Conservation (phyloP, 345 rosid species). For the Syzygium jambos region DNA sequence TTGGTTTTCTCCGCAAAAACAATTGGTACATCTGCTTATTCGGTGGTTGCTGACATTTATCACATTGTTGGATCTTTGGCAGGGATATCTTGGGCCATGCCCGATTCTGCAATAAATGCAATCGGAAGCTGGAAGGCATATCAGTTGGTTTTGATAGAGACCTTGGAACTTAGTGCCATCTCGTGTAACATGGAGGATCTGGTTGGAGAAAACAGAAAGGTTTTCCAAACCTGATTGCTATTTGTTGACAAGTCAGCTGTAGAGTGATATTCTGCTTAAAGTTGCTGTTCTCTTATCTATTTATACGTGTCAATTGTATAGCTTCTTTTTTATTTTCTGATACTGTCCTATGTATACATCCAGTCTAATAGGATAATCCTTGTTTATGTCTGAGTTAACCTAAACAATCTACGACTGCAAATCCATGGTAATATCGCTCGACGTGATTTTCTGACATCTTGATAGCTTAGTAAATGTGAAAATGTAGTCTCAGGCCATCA, state of each 20-base stretch:
- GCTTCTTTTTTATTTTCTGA: background rate
- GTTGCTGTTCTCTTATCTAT: background rate
- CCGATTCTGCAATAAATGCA: background rate
- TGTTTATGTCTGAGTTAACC: background rate
- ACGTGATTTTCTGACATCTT: background rate
- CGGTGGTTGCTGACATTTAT: background rate
- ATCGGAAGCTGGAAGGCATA: background rate
- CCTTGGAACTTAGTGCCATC: background rate
- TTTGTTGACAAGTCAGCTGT: background rate
- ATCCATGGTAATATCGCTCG: background rate
- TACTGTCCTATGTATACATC: background rate
- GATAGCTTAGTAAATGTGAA: background rate
- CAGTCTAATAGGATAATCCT: background rate
- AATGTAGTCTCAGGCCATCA: background rate
- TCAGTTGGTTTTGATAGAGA: background rate
- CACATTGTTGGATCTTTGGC: background rate
- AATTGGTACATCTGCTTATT: background rate
- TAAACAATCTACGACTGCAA: background rate
- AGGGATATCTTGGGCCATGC: background rate
- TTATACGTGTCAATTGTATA: background rate
- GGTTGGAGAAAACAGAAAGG: background rate
- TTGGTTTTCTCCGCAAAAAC: background rate
- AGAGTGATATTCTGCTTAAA: background rate
- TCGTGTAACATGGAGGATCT: background rate
- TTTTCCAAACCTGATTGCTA: background rate